phyloP scores from a whole-genome alignment of 345 rosid genomes.

The Citrus australasica region DNA sequence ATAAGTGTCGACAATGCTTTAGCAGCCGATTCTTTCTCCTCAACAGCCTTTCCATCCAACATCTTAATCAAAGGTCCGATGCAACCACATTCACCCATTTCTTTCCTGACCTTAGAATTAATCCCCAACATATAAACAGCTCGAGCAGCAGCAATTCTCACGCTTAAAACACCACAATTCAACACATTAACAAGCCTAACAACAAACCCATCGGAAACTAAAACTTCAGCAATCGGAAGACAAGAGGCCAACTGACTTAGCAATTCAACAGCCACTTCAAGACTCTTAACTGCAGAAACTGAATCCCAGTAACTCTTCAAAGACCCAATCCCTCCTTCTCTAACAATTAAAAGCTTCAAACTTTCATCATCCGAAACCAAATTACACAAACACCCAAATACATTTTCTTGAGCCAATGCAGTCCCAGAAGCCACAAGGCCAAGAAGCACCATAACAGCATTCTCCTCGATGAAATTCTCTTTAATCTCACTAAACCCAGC shows the following conservation, averaged over 20 bases:
- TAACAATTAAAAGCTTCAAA: conserved; percentile 56
- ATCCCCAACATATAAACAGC: conserved; percentile 54
- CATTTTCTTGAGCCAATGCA: conserved; percentile 69
- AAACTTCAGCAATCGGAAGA: conserved; percentile 55
- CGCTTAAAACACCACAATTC: conserved; percentile 61
- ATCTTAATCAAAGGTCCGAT: conserved; percentile 52
- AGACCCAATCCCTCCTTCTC: conserved; percentile 67
- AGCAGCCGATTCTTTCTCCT: conserved; percentile 85
- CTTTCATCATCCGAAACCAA: conserved; percentile 50
- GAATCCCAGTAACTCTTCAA: conserved; percentile 84
- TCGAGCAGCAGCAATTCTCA: conserved; percentile 70
- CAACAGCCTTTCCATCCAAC: conserved; percentile 84
- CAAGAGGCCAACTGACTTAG: conserved; percentile 49
- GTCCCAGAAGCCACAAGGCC: conserved; percentile 70
- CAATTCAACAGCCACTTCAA: conserved; percentile 64
- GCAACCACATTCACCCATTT: conserved; percentile 68
- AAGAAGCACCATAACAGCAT: conserved; percentile 55
- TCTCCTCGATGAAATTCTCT: conserved; percentile 77
- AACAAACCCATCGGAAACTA: conserved; percentile 63
- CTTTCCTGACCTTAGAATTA: conserved; percentile 57
- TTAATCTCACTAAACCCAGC: conserved; percentile 52
- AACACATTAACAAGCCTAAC: conserved; percentile 42
- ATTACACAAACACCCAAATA: conserved; percentile 71
- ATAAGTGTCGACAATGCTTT: conserved; percentile 58
- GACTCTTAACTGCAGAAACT: conserved; percentile 38